Conservation (phyloP, 805 yeast species). For the Candida boidinii region DNA sequence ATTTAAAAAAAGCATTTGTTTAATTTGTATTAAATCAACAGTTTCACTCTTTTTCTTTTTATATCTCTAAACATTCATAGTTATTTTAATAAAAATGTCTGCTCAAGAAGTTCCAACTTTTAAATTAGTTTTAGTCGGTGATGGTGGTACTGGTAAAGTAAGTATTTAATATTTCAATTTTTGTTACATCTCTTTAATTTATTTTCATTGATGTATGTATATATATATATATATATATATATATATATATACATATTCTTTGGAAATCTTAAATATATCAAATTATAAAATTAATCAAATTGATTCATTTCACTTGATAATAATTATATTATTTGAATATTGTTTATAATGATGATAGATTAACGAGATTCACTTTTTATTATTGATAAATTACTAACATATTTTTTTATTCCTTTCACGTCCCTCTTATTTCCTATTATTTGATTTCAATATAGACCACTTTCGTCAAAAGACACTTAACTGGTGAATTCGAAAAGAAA, state of each 20-base stretch:
- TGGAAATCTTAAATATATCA: no score
- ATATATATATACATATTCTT: no score
- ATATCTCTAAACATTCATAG: no score
- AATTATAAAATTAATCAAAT: no score
- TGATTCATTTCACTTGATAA: no score
- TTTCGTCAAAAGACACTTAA: conserved; percentile 97
- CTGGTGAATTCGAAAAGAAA: conserved; percentile 98
- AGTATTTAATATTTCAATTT: conserved; percentile 16
- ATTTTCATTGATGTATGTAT: no score
- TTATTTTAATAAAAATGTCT: conserved; percentile 39
- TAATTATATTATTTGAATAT: no score
- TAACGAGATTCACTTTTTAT: no score
- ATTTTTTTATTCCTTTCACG: neutral
- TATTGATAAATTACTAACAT: no score
- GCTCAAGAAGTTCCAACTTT: conserved; percentile 86
- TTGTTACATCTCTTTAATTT: neutral
- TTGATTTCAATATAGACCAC: conserved; percentile 56
- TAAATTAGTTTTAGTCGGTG: conserved; percentile 98
- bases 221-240: no score
- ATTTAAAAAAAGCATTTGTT: conserved; percentile 1
- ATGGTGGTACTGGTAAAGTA: conserved; percentile 99
- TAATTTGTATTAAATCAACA: neutral
- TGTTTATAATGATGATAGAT: no score
- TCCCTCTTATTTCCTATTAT: neutral
- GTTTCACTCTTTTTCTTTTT: neutral